Percentiles rank a stretch among this genome's conserved stretches.
phyloP scores from a whole-genome alignment of 495 filamentous ascomycete species.

The Penicillium pulvis region DNA sequence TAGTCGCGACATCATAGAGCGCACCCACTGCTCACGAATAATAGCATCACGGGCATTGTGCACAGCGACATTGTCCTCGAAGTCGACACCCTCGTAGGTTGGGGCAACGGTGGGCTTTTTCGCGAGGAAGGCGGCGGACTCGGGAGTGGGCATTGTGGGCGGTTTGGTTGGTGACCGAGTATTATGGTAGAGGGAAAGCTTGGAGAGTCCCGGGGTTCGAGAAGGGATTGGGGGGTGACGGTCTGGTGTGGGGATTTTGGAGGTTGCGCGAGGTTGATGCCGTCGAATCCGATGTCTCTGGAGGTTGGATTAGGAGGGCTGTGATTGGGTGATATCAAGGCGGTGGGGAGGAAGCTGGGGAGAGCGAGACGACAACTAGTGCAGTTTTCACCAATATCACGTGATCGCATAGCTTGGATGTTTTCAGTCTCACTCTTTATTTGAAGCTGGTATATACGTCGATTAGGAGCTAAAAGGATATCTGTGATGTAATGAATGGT shows the following conservation, averaged over 20 bases:
- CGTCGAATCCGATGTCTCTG: slow-evolving; percentile 23
- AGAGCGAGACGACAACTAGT: not conserved
- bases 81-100: slow-evolving; percentile 96
- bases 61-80: slow-evolving; percentile 82
- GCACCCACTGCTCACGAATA: slow-evolving; percentile 96
- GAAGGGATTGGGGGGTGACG: slow-evolving; percentile 11
- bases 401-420: not conserved
- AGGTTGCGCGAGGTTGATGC: slow-evolving; percentile 18
- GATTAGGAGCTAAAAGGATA: not conserved
- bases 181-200: not conserved
- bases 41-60: slow-evolving; percentile 95
- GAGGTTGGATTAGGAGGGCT: slow-evolving; percentile 23
- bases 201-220: slow-evolving; percentile 2
- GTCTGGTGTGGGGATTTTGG: slow-evolving; percentile 8
- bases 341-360: slow-evolving; percentile 15
- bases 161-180: slow-evolving; percentile 5
- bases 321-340: slow-evolving; percentile 26
- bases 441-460: not conserved
- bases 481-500: not conserved
- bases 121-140: slow-evolving; percentile 88
- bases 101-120: slow-evolving; percentile 93
- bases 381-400: not conserved
- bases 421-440: not conserved
- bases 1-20: slow-evolving; percentile 93
- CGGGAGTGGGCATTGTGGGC: slow-evolving; percentile 78